Evolutionary conservation across 768 basidiomycete genomes (phyloP).

Genomic region (Dioszegia crocea): DNA sequence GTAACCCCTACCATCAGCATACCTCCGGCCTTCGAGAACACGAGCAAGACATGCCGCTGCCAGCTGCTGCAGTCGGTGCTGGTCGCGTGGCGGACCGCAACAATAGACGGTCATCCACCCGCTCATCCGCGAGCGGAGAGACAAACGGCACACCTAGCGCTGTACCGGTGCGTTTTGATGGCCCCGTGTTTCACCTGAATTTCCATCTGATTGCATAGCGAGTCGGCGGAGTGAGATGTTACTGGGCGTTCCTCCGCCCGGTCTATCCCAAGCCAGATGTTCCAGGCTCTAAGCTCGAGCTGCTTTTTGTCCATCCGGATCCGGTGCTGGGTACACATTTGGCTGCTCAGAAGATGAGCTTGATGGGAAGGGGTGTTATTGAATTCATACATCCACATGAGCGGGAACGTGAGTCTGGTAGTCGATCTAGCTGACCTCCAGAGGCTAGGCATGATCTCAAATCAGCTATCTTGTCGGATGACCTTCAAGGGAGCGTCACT

Average conservation of each 20-base stretch:
- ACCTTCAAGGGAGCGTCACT: constrained; percentile 49
- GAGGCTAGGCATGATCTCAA: constrained; percentile 45
- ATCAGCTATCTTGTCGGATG: constrained; percentile 41
- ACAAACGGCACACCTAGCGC: too few species aligned
- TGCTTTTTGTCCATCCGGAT: constrained; percentile 47
- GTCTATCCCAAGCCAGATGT: constrained; percentile 15
- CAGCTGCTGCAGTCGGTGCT: too few species aligned
- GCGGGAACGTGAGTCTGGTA: constrained; percentile 41
- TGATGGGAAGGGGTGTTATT: constrained; percentile 46
- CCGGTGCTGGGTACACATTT: constrained; percentile 46
- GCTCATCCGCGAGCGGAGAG: too few species aligned
- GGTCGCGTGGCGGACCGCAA: too few species aligned
- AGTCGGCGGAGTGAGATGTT: constrained; percentile 38
- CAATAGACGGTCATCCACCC: too few species aligned
- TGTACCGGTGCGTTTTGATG: too few species aligned
- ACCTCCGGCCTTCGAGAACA: too few species aligned
- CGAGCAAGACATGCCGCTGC: too few species aligned
- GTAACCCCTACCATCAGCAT: too few species aligned
- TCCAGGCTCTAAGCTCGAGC: constrained; percentile 32
- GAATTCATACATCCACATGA: constrained; percentile 50
- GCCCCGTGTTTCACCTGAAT: constrained; percentile 1
- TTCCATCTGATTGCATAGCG: background rate
- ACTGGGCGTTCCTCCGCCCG: constrained; percentile 38
- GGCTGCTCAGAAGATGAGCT: constrained; percentile 37
- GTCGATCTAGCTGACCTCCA: constrained; percentile 4